Base-by-base conservation (phyloP, 1,139 yeast genomes). In the Nadsonia commutata region DNA sequence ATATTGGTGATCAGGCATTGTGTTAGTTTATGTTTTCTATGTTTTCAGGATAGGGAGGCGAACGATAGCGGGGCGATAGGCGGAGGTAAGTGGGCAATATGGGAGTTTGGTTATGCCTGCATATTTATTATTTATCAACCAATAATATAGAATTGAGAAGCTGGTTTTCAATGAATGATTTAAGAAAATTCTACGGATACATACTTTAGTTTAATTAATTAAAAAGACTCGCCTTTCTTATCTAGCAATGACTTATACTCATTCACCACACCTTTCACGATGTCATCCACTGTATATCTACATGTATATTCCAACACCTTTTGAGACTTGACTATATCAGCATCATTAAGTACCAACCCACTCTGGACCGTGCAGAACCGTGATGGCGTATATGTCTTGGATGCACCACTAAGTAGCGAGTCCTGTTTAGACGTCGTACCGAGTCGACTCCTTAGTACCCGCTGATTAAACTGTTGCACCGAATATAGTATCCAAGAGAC, bases 1-100 rank as follows among this genome's bases (percentile, higher is more conserved):
- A 61, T 80, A 83, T 54, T 78, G 73, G 60, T 76, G 74, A 43
- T 62, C 66, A 22, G 73, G 58, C 74, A 69, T 71, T 44, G 17
- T 50, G n/a, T n/a, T n/a, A n/a, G n/a, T n/a, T n/a, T n/a, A n/a
- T n/a, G n/a, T n/a, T n/a, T n/a, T n/a, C n/a, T n/a, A n/a, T n/a
- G n/a, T n/a, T n/a, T n/a, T n/a, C n/a, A n/a, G n/a, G n/a, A n/a
- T n/a, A n/a, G n/a, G n/a, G n/a, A n/a, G n/a, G n/a, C n/a, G n/a
- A n/a, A n/a, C n/a, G n/a, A n/a, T n/a, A n/a, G n/a, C n/a, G n/a
- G n/a, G n/a, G n/a, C n/a, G n/a, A n/a, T n/a, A n/a, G n/a, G n/a
- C n/a, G n/a, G n/a, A n/a, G n/a, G n/a, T n/a, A n/a, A n/a, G n/a
- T n/a, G n/a, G n/a, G n/a, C n/a, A n/a, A n/a, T n/a, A n/a, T n/a